Conservation (phyloP, 176 grass and related monocot species). For the Alloteropsis semialata region DNA sequence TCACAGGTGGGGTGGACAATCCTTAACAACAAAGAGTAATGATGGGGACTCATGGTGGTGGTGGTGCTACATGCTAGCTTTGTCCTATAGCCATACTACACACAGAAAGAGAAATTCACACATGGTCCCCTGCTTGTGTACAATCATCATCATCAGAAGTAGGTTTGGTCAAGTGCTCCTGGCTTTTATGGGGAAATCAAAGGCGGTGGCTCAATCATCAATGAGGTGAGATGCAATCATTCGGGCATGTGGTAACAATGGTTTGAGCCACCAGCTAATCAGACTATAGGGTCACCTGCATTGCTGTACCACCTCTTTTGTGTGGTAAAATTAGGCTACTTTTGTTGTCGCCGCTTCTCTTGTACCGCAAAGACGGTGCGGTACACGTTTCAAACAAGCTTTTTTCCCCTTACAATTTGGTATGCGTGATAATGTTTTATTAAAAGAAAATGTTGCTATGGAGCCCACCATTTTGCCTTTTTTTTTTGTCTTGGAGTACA, state of each 20-base stretch:
- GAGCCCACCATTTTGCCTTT: too few species aligned
- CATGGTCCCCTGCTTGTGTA: constrained; percentile 18
- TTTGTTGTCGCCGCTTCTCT: too few species aligned
- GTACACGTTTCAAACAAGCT: too few species aligned
- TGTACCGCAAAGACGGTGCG: too few species aligned
- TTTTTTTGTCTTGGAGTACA: too few species aligned
- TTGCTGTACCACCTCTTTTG: neutral
- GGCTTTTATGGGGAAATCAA: constrained; percentile 25
- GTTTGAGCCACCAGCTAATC: neutral
- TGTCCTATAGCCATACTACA: neutral
- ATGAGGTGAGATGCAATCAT: constrained; percentile 21
- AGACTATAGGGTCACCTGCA: neutral
- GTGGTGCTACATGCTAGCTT: neutral
- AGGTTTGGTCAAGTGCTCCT: neutral
- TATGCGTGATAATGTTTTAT: too few species aligned
- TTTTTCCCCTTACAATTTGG: too few species aligned
- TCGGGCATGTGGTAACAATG: neutral
- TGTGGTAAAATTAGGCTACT: neutral
- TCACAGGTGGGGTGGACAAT: neutral
- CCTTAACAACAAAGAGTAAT: neutral
- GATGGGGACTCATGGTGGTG: neutral
- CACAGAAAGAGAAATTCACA: neutral
- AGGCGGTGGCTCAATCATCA: constrained; percentile 24
- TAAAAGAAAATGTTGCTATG: too few species aligned
- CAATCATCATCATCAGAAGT: neutral